Conservation (phyloP, 1,284 basidiomycete genomes). For the Ceratobasidium sp. region DNA sequence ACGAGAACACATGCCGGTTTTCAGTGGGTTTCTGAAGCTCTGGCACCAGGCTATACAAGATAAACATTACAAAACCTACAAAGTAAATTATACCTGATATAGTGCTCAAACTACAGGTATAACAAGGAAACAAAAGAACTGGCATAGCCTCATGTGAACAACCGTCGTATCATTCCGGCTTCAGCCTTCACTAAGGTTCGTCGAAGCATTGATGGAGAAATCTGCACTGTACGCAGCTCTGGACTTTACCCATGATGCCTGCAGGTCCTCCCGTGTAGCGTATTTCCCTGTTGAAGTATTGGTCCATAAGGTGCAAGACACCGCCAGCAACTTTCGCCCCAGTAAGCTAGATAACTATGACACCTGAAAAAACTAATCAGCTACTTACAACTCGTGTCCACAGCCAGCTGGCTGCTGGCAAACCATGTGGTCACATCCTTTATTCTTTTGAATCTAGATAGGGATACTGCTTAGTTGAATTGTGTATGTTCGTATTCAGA, state of each 20-base stretch:
- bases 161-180: too few species aligned
- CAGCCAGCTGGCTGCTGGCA: neutral
- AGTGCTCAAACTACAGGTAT: too few species aligned
- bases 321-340: conserved; percentile 3
- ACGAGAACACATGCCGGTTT: too few species aligned
- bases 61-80: too few species aligned
- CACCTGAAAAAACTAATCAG: neutral
- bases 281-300: neutral
- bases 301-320: neutral
- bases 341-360: neutral
- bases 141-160: too few species aligned
- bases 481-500: neutral
- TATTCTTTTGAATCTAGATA: neutral
- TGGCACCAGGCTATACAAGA: too few species aligned
- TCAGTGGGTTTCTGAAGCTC: too few species aligned
- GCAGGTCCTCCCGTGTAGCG: neutral
- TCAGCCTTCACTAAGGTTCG: too few species aligned
- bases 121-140: too few species aligned
- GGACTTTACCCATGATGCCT: neutral
- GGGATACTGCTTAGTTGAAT: neutral
- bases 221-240: too few species aligned
- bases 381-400: conserved; percentile 9
- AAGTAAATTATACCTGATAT: too few species aligned
- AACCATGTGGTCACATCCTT: conserved; percentile 14
- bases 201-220: too few species aligned